Evolutionary conservation across 2,329 filamentous ascomycete genomes (phyloP).

Genomic region (Colletotrichum sp.): DNA sequence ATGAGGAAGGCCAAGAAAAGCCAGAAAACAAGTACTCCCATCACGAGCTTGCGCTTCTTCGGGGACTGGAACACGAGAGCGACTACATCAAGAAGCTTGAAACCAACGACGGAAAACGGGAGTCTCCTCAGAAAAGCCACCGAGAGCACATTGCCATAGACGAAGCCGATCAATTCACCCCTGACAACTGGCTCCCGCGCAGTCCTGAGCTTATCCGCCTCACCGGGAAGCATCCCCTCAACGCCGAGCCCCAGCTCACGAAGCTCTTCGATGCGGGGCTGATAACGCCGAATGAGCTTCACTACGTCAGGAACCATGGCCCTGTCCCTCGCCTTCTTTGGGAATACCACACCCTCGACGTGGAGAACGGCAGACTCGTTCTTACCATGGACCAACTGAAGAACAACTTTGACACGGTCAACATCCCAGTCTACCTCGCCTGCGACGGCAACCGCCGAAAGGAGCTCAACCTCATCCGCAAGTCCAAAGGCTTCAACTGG

Average conservation of each 20-base stretch:
- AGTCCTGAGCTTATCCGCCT: constrained; percentile 50
- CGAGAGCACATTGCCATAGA: constrained; percentile 25
- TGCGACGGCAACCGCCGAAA: constrained; percentile 57
- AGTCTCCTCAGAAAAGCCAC: constrained; percentile 24
- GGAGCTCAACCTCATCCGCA: constrained; percentile 55
- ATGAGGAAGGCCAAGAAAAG: constrained; percentile 21
- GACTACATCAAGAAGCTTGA: constrained; percentile 43
- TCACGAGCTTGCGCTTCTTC: constrained; percentile 47
- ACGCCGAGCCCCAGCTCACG: constrained; percentile 49
- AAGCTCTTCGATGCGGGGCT: constrained; percentile 50
- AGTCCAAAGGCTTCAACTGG: constrained; percentile 54
- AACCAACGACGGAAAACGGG: constrained; percentile 39
- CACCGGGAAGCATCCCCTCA: constrained; percentile 59
- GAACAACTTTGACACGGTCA: constrained; percentile 46
- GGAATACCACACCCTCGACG: constrained; percentile 53
- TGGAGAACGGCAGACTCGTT: constrained; percentile 40
- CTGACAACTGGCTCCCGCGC: constrained; percentile 59
- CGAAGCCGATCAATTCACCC: constrained; percentile 54
- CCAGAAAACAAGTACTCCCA: constrained; percentile 31
- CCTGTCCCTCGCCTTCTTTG: constrained; percentile 54
- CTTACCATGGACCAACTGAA: constrained; percentile 50
- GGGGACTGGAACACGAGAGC: constrained; percentile 46
- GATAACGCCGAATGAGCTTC: constrained; percentile 54
- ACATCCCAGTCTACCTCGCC: constrained; percentile 51
- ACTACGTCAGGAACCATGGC: constrained; percentile 61